Conservation (phyloP, 805 yeast species). For the Metschnikowia borealis region DNA sequence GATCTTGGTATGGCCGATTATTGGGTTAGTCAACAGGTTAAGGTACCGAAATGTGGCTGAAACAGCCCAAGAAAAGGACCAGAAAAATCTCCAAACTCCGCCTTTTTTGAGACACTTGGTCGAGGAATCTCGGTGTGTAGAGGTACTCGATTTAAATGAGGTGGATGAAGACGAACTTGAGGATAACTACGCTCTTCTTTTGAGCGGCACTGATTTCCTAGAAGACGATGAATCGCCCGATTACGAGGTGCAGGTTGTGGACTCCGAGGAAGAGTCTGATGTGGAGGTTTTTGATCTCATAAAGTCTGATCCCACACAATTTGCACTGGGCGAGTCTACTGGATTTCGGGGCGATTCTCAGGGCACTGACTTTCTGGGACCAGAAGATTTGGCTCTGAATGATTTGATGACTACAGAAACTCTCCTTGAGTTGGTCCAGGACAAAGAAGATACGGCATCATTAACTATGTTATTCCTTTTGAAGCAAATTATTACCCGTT, state of each 20-base stretch:
- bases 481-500: too few species aligned
- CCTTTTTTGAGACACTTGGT: conserved; percentile 21
- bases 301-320: not conserved
- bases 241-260: conserved; percentile 1
- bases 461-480: too few species aligned
- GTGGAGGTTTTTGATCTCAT: conserved; percentile 7
- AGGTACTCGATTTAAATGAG: not conserved
- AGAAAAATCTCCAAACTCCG: conserved; percentile 20
- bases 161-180: not conserved
- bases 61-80: conserved; percentile 2
- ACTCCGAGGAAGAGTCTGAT: conserved; percentile 8
- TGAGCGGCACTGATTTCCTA: not conserved
- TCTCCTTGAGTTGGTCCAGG: conserved; percentile 13
- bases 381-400: not conserved
- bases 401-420: conserved; percentile 15
- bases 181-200: not conserved
- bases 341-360: not conserved
- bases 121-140: not conserved
- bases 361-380: too few species aligned
- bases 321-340: too few species aligned
- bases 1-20: conserved; percentile 17
- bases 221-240: conserved; percentile 14
- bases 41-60: not conserved
- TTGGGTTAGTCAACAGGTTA: conserved; percentile 1
- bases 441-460: too few species aligned